Evolutionary conservation across 208 protist genomes (phyloP).

Genomic region (Leishmania major): DNA sequence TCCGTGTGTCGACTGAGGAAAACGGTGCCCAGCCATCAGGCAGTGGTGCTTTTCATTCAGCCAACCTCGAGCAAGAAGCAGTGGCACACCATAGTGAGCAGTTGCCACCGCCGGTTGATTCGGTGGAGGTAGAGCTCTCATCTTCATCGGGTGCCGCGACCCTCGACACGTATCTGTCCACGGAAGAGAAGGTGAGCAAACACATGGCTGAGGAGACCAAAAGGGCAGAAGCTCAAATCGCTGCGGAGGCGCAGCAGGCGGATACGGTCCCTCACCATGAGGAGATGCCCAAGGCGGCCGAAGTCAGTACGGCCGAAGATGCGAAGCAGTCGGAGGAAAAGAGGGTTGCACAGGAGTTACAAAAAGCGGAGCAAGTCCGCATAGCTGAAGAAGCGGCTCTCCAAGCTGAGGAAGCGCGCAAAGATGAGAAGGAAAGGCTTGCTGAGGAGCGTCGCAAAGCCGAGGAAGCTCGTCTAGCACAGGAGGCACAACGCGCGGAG

Average conservation of each 20-base stretch:
- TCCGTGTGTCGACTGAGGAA: neutral
- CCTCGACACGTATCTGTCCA: neutral
- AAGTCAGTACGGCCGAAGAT: neutral
- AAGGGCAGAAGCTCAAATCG: neutral
- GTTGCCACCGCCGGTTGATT: neutral
- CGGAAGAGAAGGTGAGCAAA: neutral
- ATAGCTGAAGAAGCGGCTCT: neutral
- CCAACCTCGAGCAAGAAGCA: neutral
- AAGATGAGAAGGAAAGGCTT: neutral
- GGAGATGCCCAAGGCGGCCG: neutral
- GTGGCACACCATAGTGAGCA: neutral
- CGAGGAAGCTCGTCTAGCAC: neutral
- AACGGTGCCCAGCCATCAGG: too few relatives aligned
- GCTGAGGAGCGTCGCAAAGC: neutral
- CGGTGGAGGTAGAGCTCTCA: neutral
- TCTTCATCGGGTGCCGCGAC: neutral
- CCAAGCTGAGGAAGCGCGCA: neutral
- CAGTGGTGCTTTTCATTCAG: neutral
- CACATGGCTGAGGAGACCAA: neutral
- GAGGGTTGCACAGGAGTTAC: neutral
- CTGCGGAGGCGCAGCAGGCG: neutral
- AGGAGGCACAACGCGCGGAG: conserved; percentile 9
- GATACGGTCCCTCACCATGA: neutral
- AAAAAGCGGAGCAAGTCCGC: neutral
- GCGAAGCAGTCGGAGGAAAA: neutral